phyloP scores from a whole-genome alignment of 1,284 basidiomycete species.

The Cutaneotrichosporon arboriforme region DNA sequence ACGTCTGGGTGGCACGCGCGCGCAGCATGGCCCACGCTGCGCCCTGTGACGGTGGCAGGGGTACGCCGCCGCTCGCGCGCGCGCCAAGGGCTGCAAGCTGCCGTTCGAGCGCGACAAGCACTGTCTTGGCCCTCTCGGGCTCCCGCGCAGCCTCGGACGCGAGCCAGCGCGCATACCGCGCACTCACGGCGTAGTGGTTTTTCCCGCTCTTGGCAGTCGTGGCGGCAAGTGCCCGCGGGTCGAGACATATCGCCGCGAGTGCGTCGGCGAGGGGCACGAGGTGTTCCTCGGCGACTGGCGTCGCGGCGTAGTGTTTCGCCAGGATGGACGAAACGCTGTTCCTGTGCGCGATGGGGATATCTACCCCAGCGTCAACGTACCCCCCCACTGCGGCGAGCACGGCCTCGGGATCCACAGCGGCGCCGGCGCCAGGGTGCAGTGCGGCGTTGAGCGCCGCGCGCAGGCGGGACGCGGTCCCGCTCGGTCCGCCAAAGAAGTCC shows the following conservation, averaged over 20 bases:
- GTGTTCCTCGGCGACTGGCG: constrained; percentile 3
- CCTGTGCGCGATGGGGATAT: not conserved
- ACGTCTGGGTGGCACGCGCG: not conserved
- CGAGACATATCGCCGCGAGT: constrained; percentile 9
- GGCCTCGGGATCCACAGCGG: not conserved
- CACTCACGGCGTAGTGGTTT: not conserved
- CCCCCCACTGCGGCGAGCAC: constrained; percentile 3
- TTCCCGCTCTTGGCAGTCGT: not conserved
- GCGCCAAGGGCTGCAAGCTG: constrained; percentile 7
- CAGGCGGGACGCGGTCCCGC: not conserved
- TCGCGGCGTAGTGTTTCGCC: constrained; percentile 3
- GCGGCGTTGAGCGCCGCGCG: constrained; percentile 11
- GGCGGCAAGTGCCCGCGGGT: not conserved
- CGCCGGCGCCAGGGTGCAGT: constrained; percentile 1
- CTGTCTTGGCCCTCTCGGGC: not conserved
- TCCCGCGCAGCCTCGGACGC: constrained; percentile 1
- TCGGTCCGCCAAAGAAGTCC: constrained; percentile 2
- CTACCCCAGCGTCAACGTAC: not conserved
- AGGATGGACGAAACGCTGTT: constrained; percentile 5
- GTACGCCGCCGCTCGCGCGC: not conserved
- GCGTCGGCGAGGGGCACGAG: not conserved
- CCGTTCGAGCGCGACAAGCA: constrained; percentile 7
- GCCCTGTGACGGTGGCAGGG: constrained; percentile 3
- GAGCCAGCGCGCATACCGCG: constrained; percentile 13
- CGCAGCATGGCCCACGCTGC: constrained; percentile 15